Conservation (phyloP, 1,139 yeast genomes). For the Saccharomyces hybrid region DNA sequence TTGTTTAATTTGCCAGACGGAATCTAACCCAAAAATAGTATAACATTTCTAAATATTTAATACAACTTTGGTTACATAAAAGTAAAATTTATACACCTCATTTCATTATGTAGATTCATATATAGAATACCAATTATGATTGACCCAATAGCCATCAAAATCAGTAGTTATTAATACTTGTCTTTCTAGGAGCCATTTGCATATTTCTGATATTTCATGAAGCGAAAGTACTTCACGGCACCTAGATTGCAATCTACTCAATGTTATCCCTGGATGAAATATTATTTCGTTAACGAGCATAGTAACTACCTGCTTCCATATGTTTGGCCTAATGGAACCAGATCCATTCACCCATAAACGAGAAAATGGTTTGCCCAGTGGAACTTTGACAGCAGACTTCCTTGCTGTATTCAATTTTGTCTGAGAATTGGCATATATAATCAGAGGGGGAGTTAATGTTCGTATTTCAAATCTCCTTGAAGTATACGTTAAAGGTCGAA, state of each 20-base stretch:
- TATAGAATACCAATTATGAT: slow-evolving; percentile 44
- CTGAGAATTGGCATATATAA: slow-evolving; percentile 6
- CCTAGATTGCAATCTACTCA: slow-evolving; percentile 34
- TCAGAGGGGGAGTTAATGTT: slow-evolving; percentile 28
- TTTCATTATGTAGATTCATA: slow-evolving; percentile 5
- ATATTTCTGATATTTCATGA: slow-evolving; percentile 43
- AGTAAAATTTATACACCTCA: not conserved
- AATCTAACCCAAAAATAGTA: not conserved
- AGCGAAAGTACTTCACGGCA: slow-evolving; percentile 38
- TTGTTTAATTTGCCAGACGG: slow-evolving; percentile 18
- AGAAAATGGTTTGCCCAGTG: slow-evolving; percentile 55
- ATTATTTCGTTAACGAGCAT: slow-evolving; percentile 46
- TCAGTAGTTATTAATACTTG: slow-evolving; percentile 36
- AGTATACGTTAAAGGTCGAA: slow-evolving; percentile 24
- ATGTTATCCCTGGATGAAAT: slow-evolving; percentile 59
- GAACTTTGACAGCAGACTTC: slow-evolving; percentile 30
- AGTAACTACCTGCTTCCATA: slow-evolving; percentile 54
- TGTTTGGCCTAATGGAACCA: slow-evolving; percentile 47
- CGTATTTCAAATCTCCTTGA: slow-evolving; percentile 28
- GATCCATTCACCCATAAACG: slow-evolving; percentile 64
- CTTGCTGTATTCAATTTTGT: not conserved
- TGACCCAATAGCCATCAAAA: slow-evolving; percentile 43
- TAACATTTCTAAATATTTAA: not conserved
- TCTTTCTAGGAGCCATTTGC: slow-evolving; percentile 51
- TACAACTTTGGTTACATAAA: not conserved